Evolutionary conservation across 495 filamentous ascomycete species (phyloP).

Genomic region (Neurospora pannonica): DNA sequence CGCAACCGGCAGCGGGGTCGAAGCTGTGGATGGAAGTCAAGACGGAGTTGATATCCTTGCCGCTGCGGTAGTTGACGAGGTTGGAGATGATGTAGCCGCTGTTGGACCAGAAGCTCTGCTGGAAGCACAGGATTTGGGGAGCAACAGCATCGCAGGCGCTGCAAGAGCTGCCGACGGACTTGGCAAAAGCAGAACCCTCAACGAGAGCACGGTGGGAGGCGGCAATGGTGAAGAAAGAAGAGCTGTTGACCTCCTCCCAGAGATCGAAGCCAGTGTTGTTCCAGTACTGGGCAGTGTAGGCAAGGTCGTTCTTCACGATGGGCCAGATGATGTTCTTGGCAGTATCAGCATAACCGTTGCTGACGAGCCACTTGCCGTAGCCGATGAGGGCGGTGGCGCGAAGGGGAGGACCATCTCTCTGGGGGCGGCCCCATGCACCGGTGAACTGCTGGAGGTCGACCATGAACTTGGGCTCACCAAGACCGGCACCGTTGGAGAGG

Average conservation of each 20-base stretch:
- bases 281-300: constrained; percentile 67
- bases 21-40: constrained; percentile 56
- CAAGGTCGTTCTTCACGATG: constrained; percentile 55
- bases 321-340: constrained; percentile 45
- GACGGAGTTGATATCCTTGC: constrained; percentile 54
- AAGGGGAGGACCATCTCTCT: constrained; percentile 62
- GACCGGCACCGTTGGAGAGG: constrained; percentile 39
- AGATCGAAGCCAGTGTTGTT: constrained; percentile 59
- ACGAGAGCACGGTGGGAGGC: constrained; percentile 43
- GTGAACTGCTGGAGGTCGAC: constrained; percentile 52
- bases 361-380: constrained; percentile 39
- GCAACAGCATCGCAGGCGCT: constrained; percentile 42
- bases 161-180: constrained; percentile 32
- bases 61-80: constrained; percentile 38
- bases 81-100: constrained; percentile 50
- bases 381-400: constrained; percentile 49
- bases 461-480: constrained; percentile 55
- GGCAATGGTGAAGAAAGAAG: constrained; percentile 48
- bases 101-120: constrained; percentile 54
- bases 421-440: constrained; percentile 60
- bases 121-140: constrained; percentile 52
- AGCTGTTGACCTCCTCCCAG: constrained; percentile 60
- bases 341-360: constrained; percentile 36
- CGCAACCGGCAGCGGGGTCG: constrained; percentile 49
- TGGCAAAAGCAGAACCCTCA: constrained; percentile 54